Percentiles rank a stretch among this genome's conserved stretches.
phyloP scores from a whole-genome alignment of 2,329 filamentous ascomycete species.

The Exophiala oligosperma region DNA sequence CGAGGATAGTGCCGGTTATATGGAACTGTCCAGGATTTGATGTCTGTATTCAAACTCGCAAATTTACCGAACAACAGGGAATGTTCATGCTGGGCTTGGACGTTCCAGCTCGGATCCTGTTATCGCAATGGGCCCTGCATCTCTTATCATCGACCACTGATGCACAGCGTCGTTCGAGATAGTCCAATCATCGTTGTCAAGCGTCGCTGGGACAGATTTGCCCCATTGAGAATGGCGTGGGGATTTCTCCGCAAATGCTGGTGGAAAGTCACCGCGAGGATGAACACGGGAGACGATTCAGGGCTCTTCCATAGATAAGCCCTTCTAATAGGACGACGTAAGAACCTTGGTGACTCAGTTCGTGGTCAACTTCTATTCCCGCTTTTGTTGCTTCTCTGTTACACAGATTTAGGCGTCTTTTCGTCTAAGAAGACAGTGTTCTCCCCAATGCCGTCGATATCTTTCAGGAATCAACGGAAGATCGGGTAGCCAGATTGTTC shows the following conservation, averaged over 20 bases:
- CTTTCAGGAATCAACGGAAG: slow-evolving; percentile 66
- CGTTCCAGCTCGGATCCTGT: not conserved
- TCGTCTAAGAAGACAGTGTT: slow-evolving; percentile 78
- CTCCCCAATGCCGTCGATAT: slow-evolving; percentile 76
- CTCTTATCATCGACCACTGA: slow-evolving; percentile 22
- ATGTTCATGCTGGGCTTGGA: not conserved
- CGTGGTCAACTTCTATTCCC: not conserved
- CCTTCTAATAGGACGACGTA: not conserved
- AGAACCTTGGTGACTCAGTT: not conserved
- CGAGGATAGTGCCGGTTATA: slow-evolving; percentile 2
- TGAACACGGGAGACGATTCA: not conserved
- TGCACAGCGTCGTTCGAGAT: slow-evolving; percentile 6
- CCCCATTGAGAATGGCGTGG: slow-evolving; percentile 16
- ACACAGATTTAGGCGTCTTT: slow-evolving; percentile 33
- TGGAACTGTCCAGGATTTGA: slow-evolving; percentile 5
- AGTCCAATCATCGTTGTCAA: slow-evolving; percentile 10
- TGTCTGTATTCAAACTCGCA: slow-evolving; percentile 12
- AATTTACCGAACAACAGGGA: not conserved
- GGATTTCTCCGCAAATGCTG: slow-evolving; percentile 11
- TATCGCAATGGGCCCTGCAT: not conserved
- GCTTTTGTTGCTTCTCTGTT: not conserved
- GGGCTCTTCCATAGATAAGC: not conserved
- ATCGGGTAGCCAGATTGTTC: slow-evolving; percentile 81
- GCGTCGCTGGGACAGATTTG: slow-evolving; percentile 12
- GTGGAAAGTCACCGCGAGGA: slow-evolving; percentile 5